Evolutionary conservation across 805 yeast species (phyloP).

Genomic region (Candida schatavii): DNA sequence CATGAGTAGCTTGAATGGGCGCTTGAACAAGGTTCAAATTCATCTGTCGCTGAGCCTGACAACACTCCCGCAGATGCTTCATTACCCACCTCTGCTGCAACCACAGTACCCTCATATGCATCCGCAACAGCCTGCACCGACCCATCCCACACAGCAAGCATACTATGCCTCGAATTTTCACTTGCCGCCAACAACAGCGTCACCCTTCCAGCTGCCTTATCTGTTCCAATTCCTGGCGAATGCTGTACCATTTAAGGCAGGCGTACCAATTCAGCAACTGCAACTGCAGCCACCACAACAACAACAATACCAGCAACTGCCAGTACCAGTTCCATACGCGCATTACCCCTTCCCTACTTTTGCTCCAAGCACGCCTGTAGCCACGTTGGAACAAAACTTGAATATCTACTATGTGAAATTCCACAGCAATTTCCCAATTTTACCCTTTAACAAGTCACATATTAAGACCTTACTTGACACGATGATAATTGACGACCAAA

Average conservation of each 20-base stretch:
- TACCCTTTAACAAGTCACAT: constrained; percentile 33
- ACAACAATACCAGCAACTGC: constrained; percentile 6
- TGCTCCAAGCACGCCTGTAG: constrained; percentile 6
- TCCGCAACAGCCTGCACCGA: constrained; percentile 11
- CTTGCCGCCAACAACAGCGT: constrained; percentile 8
- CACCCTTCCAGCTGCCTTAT: constrained; percentile 2
- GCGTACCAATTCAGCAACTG: constrained; percentile 8
- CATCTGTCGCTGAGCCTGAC: constrained; percentile 6
- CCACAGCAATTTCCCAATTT: constrained; percentile 45
- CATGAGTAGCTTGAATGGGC: constrained; percentile 28
- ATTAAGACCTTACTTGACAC: constrained; percentile 20
- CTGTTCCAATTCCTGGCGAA: not conserved
- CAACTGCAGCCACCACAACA: constrained; percentile 4
- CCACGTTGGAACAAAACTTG: constrained; percentile 30
- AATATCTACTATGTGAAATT: constrained; percentile 41
- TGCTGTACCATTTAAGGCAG: constrained; percentile 12
- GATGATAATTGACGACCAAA: constrained; percentile 23
- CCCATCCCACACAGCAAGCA: constrained; percentile 11
- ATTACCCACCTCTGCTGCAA: constrained; percentile 19
- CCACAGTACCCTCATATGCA: constrained; percentile 11
- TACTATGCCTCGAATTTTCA: constrained; percentile 1
- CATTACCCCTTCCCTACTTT: constrained; percentile 5
- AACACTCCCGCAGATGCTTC: constrained; percentile 8
- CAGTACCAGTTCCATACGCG: constrained; percentile 7
- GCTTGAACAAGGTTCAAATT: constrained; percentile 21